Evolutionary conservation across 2,329 filamentous ascomycete genomes (phyloP).

Genomic region (Phialophora expanda): DNA sequence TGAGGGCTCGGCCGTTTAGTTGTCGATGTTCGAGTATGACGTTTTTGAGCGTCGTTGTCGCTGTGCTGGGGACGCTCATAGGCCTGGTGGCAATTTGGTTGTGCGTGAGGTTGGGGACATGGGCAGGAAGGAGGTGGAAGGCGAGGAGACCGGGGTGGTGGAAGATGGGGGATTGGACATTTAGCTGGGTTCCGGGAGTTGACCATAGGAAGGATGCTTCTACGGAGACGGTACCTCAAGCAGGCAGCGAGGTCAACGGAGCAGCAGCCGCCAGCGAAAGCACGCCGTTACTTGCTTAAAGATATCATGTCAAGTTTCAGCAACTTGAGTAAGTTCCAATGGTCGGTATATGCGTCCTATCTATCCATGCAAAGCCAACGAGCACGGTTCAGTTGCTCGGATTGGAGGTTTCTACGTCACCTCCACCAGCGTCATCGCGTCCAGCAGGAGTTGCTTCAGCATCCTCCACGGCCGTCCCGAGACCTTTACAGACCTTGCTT

Average conservation of each 20-base stretch:
- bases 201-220: conserved; percentile 9
- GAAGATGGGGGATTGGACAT: conserved; percentile 35
- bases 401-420: neutral
- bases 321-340: neutral
- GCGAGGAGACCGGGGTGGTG: conserved; percentile 31
- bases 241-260: neutral
- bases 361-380: neutral
- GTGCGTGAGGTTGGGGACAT: conserved; percentile 69
- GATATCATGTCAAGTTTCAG: neutral
- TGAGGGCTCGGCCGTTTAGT: conserved; percentile 47
- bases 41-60: conserved; percentile 45
- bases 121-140: conserved; percentile 28
- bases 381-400: neutral
- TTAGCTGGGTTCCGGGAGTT: conserved; percentile 3
- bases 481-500: conserved; percentile 39
- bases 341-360: neutral
- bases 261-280: conserved; percentile 18
- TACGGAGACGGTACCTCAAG: conserved; percentile 6
- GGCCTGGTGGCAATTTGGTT: conserved; percentile 73
- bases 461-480: conserved; percentile 5
- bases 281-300: conserved; percentile 28
- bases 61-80: conserved; percentile 52
- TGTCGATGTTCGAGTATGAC: conserved; percentile 51
- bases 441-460: neutral
- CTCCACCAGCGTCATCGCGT: neutral